A percentile compares a stretch with the other conserved stretches of the same genome.
These are phyloP conservation scores for Anastatica hierochuntica DNA, from an alignment of 345 rosid species.

Conservation along the genomic window DNA sequence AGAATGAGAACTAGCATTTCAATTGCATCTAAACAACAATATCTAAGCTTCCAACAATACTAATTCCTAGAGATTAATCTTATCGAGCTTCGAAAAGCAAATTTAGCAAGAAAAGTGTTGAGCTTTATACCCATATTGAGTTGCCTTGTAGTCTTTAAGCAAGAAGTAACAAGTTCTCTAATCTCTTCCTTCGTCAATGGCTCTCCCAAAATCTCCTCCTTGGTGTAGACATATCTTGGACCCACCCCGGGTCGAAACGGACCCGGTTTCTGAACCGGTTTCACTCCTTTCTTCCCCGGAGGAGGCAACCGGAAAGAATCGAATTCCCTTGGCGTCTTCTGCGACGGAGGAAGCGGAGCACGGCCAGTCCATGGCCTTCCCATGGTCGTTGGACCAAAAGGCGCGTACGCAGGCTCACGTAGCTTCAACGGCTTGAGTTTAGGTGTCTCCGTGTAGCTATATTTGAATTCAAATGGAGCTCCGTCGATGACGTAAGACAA, in stretches of 20 bases:
- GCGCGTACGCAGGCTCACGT: conserved; percentile 66
- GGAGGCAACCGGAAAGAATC: conserved; percentile 84
- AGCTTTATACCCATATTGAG: conserved; percentile 68
- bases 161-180: conserved; percentile 44
- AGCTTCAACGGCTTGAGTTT: conserved; percentile 67
- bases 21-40: neutral
- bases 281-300: conserved; percentile 69
- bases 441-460: conserved; percentile 92
- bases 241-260: conserved; percentile 71
- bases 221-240: conserved; percentile 56
- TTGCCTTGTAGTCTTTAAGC: conserved; percentile 53
- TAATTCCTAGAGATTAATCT: neutral
- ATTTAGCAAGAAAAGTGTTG: neutral
- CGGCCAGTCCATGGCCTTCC: conserved; percentile 94
- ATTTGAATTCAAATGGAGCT: conserved; percentile 89
- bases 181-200: conserved; percentile 65
- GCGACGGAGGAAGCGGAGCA: conserved; percentile 64
- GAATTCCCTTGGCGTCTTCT: conserved; percentile 72
- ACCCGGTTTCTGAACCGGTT: conserved; percentile 84
- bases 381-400: conserved; percentile 81
- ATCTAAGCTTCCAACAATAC: neutral
- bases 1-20: too few relatives aligned
- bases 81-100: too few relatives aligned
- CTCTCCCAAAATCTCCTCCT: conserved; percentile 86
- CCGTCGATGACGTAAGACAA: conserved; percentile 66